These are phyloP conservation scores for Pseudopithomyces maydicus DNA, from an alignment of 2,329 filamentous ascomycete genomes.

Conservation along the genomic window DNA sequence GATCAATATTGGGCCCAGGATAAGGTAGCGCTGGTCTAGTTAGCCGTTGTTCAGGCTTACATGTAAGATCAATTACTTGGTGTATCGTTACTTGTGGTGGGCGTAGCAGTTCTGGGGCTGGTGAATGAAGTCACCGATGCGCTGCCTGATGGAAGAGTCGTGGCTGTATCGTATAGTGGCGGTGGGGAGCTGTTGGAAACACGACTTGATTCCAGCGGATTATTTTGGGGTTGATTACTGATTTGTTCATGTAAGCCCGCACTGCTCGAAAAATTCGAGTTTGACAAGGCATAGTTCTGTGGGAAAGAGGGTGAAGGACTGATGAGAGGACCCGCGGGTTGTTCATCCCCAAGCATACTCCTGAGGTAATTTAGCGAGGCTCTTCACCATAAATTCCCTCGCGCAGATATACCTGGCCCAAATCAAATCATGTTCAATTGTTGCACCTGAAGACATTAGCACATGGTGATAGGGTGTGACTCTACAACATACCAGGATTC, in stretches of 20 bases:
- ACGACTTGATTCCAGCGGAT: neutral
- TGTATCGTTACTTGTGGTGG: neutral
- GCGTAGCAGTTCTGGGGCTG: neutral
- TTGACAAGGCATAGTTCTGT: neutral
- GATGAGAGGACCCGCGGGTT: neutral
- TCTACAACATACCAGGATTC: neutral
- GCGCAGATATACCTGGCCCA: neutral
- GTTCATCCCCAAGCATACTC: neutral
- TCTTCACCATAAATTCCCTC: neutral
- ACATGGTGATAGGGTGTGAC: neutral
- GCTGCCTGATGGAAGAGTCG: neutral
- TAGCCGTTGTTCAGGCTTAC: neutral
- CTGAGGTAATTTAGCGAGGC: neutral
- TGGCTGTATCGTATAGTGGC: neutral
- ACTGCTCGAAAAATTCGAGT: neutral
- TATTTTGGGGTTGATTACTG: neutral
- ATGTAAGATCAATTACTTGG: neutral
- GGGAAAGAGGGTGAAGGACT: too few relatives aligned
- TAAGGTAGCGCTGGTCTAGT: neutral
- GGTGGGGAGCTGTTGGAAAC: neutral
- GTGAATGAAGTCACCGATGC: neutral
- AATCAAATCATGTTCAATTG: neutral
- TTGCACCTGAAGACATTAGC: neutral
- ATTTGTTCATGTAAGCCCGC: neutral
- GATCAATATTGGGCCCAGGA: neutral